Evolutionary conservation across 2,329 filamentous ascomycete genomes (phyloP), one percentile per base, ranked within the genome.

Genomic region (Cucurbitaria berberidis): DNA sequence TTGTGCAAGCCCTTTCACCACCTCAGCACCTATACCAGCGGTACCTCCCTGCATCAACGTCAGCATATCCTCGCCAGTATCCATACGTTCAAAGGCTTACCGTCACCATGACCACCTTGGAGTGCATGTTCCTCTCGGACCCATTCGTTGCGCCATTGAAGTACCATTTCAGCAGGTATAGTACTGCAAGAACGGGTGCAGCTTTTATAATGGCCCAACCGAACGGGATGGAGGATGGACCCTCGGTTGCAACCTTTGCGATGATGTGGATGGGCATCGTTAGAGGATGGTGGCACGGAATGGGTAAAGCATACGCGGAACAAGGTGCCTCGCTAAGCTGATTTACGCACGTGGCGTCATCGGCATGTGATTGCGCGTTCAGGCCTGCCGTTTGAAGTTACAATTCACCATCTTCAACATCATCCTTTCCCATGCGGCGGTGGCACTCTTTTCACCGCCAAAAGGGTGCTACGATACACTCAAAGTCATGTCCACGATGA

Each of bases 101-200:
- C 16, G 95, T 99, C 46, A 99, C 85, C 81, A 99, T 88, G 39
- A 97, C 83, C 43, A 99, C 91, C 72, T 96, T 96, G 42, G 91
- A 92, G 75, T 97, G 92, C 87, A 99, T 92, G 49, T 89, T 83
- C 53, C 91, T 84, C 72, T 96, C 92, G 22, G 90, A 84, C 36
- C 76, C 78, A 75, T 95, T 97, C 63, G 76, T 79, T 11, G 87
- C 84, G 62, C 95, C 96, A 60, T 86, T 85, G 67, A 88, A 89
- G 78, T 89, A 96, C 68, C 81, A 81, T 80, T 97, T 98, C 60
- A 88, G 68, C 49, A 82, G 68, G 53, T 78, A 81, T 22, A 89
- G 59, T 8, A 85, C 51, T 15, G 77, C 72, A 32, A 86, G 62
- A 69, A 79, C 82, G 58, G 81, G 80, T 24, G 80, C 63, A n/a